These are phyloP conservation scores for Phytophthora cactorum DNA, from an alignment of 352 stramenopile species.

Conservation along the genomic window DNA sequence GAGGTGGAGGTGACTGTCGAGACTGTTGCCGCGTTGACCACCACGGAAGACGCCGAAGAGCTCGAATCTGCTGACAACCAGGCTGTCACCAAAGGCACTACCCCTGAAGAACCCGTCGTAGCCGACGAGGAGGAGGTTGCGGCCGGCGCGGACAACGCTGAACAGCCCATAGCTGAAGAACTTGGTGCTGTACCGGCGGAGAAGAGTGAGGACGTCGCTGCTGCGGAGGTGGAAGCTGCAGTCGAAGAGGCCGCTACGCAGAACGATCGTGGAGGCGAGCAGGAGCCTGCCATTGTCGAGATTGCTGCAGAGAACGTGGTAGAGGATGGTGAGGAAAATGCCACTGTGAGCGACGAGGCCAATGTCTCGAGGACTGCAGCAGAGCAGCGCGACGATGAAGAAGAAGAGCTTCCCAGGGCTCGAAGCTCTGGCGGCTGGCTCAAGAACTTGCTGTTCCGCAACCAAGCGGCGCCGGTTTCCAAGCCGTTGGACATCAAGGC, in stretches of 20 bases:
- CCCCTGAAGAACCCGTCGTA: neutral
- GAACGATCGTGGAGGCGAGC: neutral
- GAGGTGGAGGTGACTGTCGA: neutral
- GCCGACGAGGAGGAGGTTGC: neutral
- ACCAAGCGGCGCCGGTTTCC: constrained; percentile 1
- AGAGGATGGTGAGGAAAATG: constrained; percentile 11
- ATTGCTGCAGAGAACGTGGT: neutral
- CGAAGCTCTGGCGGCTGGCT: constrained; percentile 19
- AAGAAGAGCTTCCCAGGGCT: neutral
- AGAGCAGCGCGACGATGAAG: neutral
- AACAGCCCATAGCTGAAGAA: neutral
- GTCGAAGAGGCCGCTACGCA: neutral
- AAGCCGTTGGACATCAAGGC: neutral
- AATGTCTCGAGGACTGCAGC: neutral
- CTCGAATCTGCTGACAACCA: too few species aligned
- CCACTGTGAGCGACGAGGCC: constrained; percentile 1
- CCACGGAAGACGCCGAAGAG: neutral
- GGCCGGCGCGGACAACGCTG: neutral
- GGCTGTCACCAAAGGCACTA: neutral
- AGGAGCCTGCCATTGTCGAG: constrained; percentile 2
- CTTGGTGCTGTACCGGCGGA: neutral
- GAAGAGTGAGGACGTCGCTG: neutral
- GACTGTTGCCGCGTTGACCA: too few species aligned
- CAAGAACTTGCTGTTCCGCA: constrained; percentile 31
- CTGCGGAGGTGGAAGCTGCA: neutral